Evolutionary conservation across 768 basidiomycete genomes (phyloP).

Genomic region (Tulasnella sp.): DNA sequence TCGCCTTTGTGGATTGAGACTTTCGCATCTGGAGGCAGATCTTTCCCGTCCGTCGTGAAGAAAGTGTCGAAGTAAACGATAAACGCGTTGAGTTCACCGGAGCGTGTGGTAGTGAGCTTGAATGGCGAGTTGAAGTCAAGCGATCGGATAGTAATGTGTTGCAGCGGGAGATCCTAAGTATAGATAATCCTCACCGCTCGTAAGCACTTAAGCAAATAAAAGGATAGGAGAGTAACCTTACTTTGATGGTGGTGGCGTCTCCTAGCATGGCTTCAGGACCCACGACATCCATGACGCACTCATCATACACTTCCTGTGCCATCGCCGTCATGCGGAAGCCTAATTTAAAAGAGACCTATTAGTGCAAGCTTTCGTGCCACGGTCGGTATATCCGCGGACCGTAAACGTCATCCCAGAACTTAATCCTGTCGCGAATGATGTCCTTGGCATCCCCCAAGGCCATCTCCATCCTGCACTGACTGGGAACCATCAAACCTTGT

Average conservation of each 20-base stretch:
- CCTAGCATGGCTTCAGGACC: constrained; percentile 54
- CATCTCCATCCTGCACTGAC: constrained; percentile 79
- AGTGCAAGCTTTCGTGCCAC: too few relatives aligned
- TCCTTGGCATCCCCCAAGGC: constrained; percentile 67
- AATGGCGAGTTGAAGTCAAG: constrained; percentile 76
- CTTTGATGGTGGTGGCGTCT: constrained; percentile 56
- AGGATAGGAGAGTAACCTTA: constrained; percentile 26
- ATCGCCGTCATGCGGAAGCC: constrained; percentile 86
- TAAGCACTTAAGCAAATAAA: constrained; percentile 1
- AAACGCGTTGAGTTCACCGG: constrained; percentile 58
- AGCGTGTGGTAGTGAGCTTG: constrained; percentile 43
- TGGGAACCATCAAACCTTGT: constrained; percentile 77
- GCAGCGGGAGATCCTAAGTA: constrained; percentile 65
- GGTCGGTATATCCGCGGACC: constrained; percentile 49
- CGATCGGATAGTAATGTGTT: constrained; percentile 50
- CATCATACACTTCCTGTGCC: constrained; percentile 61
- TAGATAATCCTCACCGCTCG: too few relatives aligned
- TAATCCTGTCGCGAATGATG: constrained; percentile 68
- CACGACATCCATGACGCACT: constrained; percentile 78
- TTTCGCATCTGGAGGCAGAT: constrained; percentile 40
- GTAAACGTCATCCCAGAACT: constrained; percentile 87
- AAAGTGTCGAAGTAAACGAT: constrained; percentile 93
- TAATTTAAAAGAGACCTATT: constrained; percentile 27
- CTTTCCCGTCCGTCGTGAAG: constrained; percentile 55
- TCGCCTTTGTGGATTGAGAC: constrained; percentile 31